Evolutionary conservation across 2,329 filamentous ascomycete genomes (phyloP).

Genomic region (Stagonosporopsis chrysanthemi): DNA sequence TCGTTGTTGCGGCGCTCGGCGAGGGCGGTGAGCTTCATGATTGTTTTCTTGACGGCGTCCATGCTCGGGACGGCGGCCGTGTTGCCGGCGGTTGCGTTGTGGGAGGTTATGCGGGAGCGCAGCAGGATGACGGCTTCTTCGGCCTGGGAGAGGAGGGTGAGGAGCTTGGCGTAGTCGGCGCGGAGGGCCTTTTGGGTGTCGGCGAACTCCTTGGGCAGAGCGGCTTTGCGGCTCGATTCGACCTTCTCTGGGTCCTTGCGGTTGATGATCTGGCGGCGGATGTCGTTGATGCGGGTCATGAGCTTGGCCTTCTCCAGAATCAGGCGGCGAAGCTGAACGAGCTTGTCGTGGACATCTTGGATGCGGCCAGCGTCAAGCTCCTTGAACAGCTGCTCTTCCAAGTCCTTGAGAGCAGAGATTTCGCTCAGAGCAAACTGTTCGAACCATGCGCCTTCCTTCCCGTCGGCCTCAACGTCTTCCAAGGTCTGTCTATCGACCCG

Average conservation of each 20-base stretch:
- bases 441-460: conserved; percentile 55
- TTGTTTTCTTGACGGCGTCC: conserved; percentile 89
- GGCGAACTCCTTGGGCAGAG: conserved; percentile 83
- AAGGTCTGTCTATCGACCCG: conserved; percentile 71
- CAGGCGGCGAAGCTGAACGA: conserved; percentile 72
- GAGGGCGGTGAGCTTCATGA: conserved; percentile 90
- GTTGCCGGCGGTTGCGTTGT: conserved; percentile 57
- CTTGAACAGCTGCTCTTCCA: conserved; percentile 69
- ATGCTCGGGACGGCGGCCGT: conserved; percentile 73
- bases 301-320: conserved; percentile 75
- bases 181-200: conserved; percentile 85
- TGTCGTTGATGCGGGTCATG: conserved; percentile 73
- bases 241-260: conserved; percentile 72
- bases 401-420: conserved; percentile 69
- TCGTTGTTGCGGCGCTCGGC: conserved; percentile 90
- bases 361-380: conserved; percentile 74
- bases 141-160: conserved; percentile 75
- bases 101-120: conserved; percentile 75
- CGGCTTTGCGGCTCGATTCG: conserved; percentile 71
- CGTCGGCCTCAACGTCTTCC: conserved; percentile 49
- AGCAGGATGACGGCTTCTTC: conserved; percentile 83
- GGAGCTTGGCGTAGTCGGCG: conserved; percentile 74
- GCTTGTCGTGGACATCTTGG: conserved; percentile 71
- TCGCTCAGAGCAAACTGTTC: conserved; percentile 80
- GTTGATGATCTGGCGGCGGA: conserved; percentile 76